Evolutionary conservation across 768 basidiomycete genomes (phyloP), one percentile per base, ranked within the genome.

Genomic region (Rhodosporidiobolus odoratus): DNA sequence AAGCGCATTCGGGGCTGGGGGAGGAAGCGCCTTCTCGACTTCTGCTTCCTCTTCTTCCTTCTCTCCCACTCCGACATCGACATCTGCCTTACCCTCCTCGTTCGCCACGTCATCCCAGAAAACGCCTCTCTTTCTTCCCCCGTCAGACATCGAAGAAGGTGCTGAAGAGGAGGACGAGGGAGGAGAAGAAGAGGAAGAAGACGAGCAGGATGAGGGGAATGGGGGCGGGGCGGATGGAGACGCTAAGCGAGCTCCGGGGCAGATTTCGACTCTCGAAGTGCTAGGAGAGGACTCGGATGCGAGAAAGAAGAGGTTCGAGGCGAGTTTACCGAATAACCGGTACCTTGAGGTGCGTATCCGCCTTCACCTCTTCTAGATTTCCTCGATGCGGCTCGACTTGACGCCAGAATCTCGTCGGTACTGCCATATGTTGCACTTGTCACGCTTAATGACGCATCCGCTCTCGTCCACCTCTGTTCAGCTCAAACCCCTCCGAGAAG

Each of bases 401-500:
- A n/a, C n/a, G n/a, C n/a, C n/a, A n/a, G n/a, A n/a, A n/a, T n/a
- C n/a, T n/a, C n/a, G n/a, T n/a, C n/a, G n/a, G n/a, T n/a, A n/a
- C n/a, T n/a, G n/a, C n/a, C n/a, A n/a, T n/a, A n/a, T n/a, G n/a
- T n/a, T n/a, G n/a, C 4, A 25, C 53, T 32, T n/a, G 3, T 27
- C 40, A 6, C 10, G 4, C 17, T 13, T 13, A 23, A 43, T 54
- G 23, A 34, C 25, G 27, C 52, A 30, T 30, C 0, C 19, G 2
- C 2, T 23, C n/a, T 3, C 37, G 4, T 45, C 21, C 8, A 27
- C 34, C 35, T 16, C 25, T 5, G 17, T 5, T 1, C 63, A 82
- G 82, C 79, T 82, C 41, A 81, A 81, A 61, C 77, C 78, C n/a
- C 72, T 75, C 10, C 75, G 82, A 37, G 76, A 77, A 19, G 70